Percentiles rank a stretch among this genome's conserved stretches.
Conservation (phyloP, 2,329 filamentous ascomycete species). For the Davidsoniella eucalypti region DNA sequence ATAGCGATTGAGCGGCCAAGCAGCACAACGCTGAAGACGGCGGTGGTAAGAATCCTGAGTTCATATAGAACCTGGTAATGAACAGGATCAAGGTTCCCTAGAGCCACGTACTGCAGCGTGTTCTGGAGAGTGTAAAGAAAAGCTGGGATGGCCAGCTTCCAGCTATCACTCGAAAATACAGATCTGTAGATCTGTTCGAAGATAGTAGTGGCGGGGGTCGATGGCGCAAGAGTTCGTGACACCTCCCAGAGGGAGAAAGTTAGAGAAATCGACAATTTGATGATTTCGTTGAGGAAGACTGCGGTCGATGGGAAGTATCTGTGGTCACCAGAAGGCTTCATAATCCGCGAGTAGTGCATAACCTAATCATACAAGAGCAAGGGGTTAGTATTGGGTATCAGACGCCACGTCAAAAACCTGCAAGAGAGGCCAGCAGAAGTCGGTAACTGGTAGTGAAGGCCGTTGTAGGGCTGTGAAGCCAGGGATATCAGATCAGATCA, state of each 20-base stretch:
- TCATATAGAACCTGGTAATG: slow-evolving; percentile 92
- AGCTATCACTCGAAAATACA: slow-evolving; percentile 80
- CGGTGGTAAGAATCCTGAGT: slow-evolving; percentile 78
- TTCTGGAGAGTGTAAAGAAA: slow-evolving; percentile 83
- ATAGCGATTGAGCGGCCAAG: slow-evolving; percentile 52
- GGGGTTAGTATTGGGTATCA: slow-evolving; percentile 2
- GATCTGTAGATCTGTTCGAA: slow-evolving; percentile 64
- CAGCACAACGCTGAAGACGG: slow-evolving; percentile 69
- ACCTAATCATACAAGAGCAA: slow-evolving; percentile 34
- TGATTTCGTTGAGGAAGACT: slow-evolving; percentile 80
- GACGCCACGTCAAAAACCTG: no score
- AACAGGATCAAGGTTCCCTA: slow-evolving; percentile 80
- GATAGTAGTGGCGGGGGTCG: slow-evolving; percentile 63
- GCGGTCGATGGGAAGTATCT: slow-evolving; percentile 89
- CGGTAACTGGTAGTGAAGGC: neutral
- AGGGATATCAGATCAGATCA: neutral
- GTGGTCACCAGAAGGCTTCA: slow-evolving; percentile 69
- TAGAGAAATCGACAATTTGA: slow-evolving; percentile 76
- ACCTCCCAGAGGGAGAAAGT: slow-evolving; percentile 80
- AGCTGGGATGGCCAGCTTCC: slow-evolving; percentile 85
- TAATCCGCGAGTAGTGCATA: slow-evolving; percentile 87
- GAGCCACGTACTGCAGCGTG: slow-evolving; percentile 79
- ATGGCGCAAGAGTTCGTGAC: slow-evolving; percentile 58
- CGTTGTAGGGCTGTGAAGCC: neutral
- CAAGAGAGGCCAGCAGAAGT: no score